Evolutionary conservation across 129 eudicot species (phyloP), one percentile per base, ranked within the genome.

Genomic region (Calendula officinalis): DNA sequence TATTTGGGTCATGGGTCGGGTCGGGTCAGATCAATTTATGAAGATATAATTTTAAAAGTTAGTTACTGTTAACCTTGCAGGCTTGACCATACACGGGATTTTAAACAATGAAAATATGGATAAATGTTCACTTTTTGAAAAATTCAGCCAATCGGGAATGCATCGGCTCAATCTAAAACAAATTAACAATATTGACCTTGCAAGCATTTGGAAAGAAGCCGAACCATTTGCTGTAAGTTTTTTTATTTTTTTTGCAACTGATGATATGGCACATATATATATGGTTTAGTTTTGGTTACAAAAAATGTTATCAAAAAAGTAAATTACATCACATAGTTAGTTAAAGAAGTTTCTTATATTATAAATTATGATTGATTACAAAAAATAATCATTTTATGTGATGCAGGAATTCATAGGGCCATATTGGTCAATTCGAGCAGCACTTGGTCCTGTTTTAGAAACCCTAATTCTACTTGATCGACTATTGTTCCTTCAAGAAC

Each of bases 341-440:
- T 22, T 0, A 22, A 0, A 22, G 30, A 22, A 0, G 30, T 22
- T 22, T 22, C 30, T 1, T 2, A 22, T 22, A 0, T 22, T 2
- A 22, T 1, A 22, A 22, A 22, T 22, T 22, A 22, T 22, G 30
- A 22, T 22, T 22, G 30, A 2, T 22, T 22, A 22, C 30, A 22
- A 22, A 2, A 22, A 22, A 22, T 22, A 22, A 49, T 34, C n/a
- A 7, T 4, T 47, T 35, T 47, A 3, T 47, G 30, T 70, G 62
- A 38, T 60, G 83, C 84, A 85, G 95, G 95, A 76, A 61, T 49
- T 88, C 63, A 72, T 88, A 53, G 98, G 98, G 47, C 86, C 89
- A 68, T 92, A 85, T 73, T 92, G 98, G 98, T 78, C 91, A 8
- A 70, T 92, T 32, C 72, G 95, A 36, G 96, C 94, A 62, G 81